Percentiles rank a stretch among this genome's conserved stretches.
Evolutionary conservation across 331 rosid genomes (phyloP).

Genomic region (Malus hybrid): DNA sequence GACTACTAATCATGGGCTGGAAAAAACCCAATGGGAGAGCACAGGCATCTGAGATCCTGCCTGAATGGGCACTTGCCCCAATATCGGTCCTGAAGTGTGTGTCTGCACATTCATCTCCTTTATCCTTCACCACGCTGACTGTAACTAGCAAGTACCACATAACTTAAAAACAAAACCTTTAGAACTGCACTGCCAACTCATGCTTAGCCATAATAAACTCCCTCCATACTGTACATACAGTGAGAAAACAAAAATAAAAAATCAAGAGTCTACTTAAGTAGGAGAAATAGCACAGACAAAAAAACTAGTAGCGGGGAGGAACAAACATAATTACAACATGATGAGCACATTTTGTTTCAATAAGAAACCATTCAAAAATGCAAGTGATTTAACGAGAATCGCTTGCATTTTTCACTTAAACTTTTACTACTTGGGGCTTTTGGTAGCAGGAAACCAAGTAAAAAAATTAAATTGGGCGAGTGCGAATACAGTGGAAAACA

Average conservation of each 20-base stretch:
- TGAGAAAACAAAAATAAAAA: not conserved
- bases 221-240: not conserved
- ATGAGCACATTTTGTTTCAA: not conserved
- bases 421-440: not conserved
- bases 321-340: not conserved
- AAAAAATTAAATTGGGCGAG: not conserved
- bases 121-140: constrained; percentile 32
- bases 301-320: not conserved
- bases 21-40: constrained; percentile 4
- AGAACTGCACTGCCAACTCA: constrained; percentile 5
- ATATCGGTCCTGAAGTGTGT: constrained; percentile 50
- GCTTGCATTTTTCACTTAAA: not conserved
- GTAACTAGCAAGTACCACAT: constrained; percentile 24
- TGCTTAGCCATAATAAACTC: constrained; percentile 6
- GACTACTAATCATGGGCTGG: too few relatives aligned
- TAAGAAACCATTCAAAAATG: not conserved
- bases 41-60: constrained; percentile 63
- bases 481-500: not conserved
- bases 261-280: not conserved
- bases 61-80: constrained; percentile 68
- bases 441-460: not conserved
- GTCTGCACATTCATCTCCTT: constrained; percentile 54
- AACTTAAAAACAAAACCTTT: constrained; percentile 15
- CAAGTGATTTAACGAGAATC: not conserved
- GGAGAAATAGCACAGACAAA: not conserved